These are phyloP conservation scores for Colletotrichum truncatum DNA, from an alignment of 2,329 filamentous ascomycete species.

Conservation along the genomic window DNA sequence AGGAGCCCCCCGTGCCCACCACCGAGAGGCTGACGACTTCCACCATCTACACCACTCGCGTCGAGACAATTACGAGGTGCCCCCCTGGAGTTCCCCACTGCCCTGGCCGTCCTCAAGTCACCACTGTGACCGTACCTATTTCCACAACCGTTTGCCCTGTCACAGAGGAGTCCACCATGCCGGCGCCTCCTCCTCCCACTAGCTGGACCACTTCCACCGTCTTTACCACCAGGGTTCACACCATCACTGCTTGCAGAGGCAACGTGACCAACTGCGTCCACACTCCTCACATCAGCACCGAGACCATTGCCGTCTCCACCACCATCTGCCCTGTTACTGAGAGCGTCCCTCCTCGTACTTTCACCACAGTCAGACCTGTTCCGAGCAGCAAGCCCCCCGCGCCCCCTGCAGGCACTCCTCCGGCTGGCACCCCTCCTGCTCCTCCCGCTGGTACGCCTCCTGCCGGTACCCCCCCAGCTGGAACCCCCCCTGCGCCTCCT, in stretches of 20 bases:
- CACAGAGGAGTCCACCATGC: neutral
- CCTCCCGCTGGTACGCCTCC: neutral
- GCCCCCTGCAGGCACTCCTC: neutral
- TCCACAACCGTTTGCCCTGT: constrained; percentile 56
- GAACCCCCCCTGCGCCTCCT: neutral
- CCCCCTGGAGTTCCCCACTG: constrained; percentile 51
- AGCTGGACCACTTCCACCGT: constrained; percentile 27
- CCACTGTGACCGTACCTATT: constrained; percentile 43
- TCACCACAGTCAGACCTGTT: constrained; percentile 1
- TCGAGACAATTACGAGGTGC: constrained; percentile 66
- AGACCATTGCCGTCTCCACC: constrained; percentile 48
- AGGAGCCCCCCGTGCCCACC: neutral
- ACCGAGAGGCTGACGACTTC: constrained; percentile 39
- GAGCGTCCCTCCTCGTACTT: constrained; percentile 10
- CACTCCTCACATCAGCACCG: constrained; percentile 45
- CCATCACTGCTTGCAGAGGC: constrained; percentile 27
- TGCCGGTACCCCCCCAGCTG: neutral
- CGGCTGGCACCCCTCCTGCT: neutral
- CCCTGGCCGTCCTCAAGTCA: constrained; percentile 42
- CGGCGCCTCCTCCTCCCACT: neutral
- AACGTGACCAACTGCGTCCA: constrained; percentile 12
- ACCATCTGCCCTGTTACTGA: constrained; percentile 44
- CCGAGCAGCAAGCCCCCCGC: neutral
- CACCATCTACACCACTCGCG: constrained; percentile 48
- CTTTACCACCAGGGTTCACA: constrained; percentile 31